Conservation (phyloP, 345 rosid species). For the Lagerstroemia speciosa region DNA sequence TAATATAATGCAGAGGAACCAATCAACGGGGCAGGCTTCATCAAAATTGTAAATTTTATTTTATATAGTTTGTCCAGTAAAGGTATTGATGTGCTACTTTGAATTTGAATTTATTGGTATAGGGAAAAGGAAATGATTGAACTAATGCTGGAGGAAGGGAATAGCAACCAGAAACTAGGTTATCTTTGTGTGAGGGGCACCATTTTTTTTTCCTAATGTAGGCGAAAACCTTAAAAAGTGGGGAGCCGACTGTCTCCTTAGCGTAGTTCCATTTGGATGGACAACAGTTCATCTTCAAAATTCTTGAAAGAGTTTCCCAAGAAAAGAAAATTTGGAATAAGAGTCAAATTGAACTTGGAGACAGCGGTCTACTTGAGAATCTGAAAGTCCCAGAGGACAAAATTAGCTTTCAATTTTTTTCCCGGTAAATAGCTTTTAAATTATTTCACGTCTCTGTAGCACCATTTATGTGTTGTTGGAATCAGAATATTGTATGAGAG, state of each 20-base stretch:
- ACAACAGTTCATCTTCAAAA: neutral
- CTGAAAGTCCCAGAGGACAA: neutral
- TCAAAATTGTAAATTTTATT: no score
- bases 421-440: neutral
- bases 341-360: neutral
- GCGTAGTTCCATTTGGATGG: neutral
- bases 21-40: neutral
- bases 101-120: neutral
- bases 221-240: no score
- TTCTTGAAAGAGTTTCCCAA: neutral
- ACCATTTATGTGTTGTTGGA: neutral
- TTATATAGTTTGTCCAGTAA: no score
- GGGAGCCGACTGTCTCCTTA: neutral
- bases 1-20: neutral
- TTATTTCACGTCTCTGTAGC: neutral
- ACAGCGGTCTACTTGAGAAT: neutral
- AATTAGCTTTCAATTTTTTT: neutral
- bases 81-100: neutral
- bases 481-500: neutral
- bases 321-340: neutral
- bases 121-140: neutral
- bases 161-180: neutral
- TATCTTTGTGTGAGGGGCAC: no score
- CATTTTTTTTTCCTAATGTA: no score
- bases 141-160: neutral